phyloP scores from a whole-genome alignment of 139 green algal species.

The Chlorella sp. region DNA sequence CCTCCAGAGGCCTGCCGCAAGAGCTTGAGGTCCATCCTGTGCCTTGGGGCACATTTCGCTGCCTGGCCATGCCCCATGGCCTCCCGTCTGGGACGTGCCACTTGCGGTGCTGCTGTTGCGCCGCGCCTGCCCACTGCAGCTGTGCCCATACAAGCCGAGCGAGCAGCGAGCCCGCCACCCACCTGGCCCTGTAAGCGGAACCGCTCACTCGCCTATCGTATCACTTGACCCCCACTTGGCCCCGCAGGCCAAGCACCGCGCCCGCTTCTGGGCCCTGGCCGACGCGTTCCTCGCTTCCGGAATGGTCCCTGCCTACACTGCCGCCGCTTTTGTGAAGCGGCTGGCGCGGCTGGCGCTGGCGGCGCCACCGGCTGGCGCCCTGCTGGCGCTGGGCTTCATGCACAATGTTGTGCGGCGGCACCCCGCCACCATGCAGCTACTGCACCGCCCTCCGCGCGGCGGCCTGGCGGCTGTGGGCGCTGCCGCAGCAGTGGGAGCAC shows the following conservation, averaged over 20 bases:
- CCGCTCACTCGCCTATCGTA: neutral
- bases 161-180: neutral
- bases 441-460: conserved; percentile 70
- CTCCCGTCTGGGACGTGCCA: too few relatives aligned
- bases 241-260: conserved; percentile 59
- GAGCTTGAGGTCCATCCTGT: too few relatives aligned
- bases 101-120: too few relatives aligned
- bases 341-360: conserved; percentile 78
- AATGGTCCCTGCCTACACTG: conserved; percentile 94
- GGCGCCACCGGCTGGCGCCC: conserved; percentile 57
- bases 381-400: conserved; percentile 86
- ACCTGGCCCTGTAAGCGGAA: neutral
- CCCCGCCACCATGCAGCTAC: conserved; percentile 81
- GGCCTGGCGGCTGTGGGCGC: conserved; percentile 4
- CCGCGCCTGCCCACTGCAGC: neutral
- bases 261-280: conserved; percentile 89
- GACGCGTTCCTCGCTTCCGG: conserved; percentile 92
- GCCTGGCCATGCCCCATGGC: too few relatives aligned
- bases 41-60: neutral
- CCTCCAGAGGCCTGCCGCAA: too few relatives aligned
- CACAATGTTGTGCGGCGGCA: conserved; percentile 97
- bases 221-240: neutral
- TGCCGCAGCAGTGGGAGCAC: neutral
- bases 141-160: too few relatives aligned
- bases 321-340: conserved; percentile 94